Conservation (phyloP, 768 basidiomycete genomes). For the Leccinum boreale region DNA sequence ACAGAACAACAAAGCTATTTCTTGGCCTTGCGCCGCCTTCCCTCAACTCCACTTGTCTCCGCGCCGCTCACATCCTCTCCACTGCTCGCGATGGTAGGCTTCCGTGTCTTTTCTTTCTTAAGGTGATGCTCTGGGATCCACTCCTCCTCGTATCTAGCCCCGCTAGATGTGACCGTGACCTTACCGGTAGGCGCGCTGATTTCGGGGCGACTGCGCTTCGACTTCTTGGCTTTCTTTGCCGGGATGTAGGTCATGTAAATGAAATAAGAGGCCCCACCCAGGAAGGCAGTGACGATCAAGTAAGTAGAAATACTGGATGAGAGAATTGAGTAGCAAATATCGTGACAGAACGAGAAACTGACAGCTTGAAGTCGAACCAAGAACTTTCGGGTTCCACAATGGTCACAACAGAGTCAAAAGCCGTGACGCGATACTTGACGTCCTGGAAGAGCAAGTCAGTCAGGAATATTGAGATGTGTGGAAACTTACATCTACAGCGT, state of each 20-base stretch:
- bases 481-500: slow-evolving; percentile 53
- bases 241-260: slow-evolving; percentile 66
- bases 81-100: slow-evolving; percentile 48
- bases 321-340: slow-evolving; percentile 1
- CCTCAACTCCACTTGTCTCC: slow-evolving; percentile 63
- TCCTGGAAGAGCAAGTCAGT: slow-evolving; percentile 36
- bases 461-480: neutral
- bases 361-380: slow-evolving; percentile 81
- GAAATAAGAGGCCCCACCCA: slow-evolving; percentile 63
- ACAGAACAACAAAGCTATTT: slow-evolving; percentile 30
- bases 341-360: slow-evolving; percentile 26
- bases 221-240: slow-evolving; percentile 51
- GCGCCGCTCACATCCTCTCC: slow-evolving; percentile 67
- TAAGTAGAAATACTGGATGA: slow-evolving; percentile 60
- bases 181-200: slow-evolving; percentile 55
- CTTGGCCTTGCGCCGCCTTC: slow-evolving; percentile 45
- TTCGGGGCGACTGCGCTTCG: slow-evolving; percentile 41
- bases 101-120: slow-evolving; percentile 56
- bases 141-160: slow-evolving; percentile 78
- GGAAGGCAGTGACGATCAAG: slow-evolving; percentile 57
- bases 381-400: slow-evolving; percentile 79
- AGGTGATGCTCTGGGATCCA: slow-evolving; percentile 93
- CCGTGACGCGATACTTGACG: slow-evolving; percentile 56
- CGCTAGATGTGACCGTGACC: slow-evolving; percentile 57
- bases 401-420: slow-evolving; percentile 72